Base-by-base conservation (phyloP, 2,329 filamentous ascomycete species). In the Verticillium tricorpus region DNA sequence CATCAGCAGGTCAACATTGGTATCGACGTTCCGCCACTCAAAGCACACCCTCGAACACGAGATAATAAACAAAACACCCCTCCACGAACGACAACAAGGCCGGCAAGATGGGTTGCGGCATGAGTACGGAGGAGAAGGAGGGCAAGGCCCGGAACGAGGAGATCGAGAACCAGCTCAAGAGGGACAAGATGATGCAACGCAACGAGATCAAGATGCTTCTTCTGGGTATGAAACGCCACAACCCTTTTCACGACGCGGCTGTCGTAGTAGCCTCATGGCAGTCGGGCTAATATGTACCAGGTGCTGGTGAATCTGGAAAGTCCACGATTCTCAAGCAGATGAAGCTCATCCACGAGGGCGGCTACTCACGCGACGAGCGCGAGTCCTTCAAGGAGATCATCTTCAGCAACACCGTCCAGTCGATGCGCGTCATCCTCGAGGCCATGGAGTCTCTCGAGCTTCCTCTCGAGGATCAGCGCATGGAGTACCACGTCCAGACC, bases 131-230 rank as follows among this genome's bases (percentile, higher is more conserved):
- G 84, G 95, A 98, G 83, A 97, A 97, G 90, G 95, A 98, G 93
- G 94, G 95, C 82, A 98, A 97, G 91, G 92, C 93, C 84, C 90
- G 95, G 72, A 98, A 99, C 78, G 95, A 99, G 86, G 94, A 98
- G 88, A 99, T 99, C 75, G 95, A 99, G 82, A 98, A 97, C 78
- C 94, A 98, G 84, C 84, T 98, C 76, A 98, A 97, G 87, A 87
- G 92, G 78, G 95, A 99, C 76, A 96, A 96, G 82, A 91, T 98
- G 91, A 90, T 96, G 85, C 93, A 97, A 83, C 90, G 94, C 73
- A 99, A 99, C 72, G 95, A 99, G 82, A 99, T 99, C 84, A 99
- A 99, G 87, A 98, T 99, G 95, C 85, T 99, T 72, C 86, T 99
- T 73, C 89, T 99, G 73, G 95, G 95, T 97, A 86, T 64, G 68